Evolutionary conservation across 208 protist species (phyloP).

Genomic region (Spongospora subterranea): DNA sequence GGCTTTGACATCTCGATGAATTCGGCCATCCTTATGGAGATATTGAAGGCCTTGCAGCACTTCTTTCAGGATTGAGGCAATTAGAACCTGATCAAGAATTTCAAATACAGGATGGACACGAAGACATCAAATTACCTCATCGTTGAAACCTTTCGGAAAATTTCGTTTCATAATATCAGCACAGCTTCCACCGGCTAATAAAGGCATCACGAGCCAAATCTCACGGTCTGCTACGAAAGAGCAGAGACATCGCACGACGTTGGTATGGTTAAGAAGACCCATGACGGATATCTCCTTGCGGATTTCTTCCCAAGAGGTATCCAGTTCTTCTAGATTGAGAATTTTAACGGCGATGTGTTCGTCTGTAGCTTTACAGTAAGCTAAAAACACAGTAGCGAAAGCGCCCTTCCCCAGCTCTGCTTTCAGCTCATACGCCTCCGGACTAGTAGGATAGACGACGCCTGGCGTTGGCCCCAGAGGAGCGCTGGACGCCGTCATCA

Average conservation of each 20-base stretch:
- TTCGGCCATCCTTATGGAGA: conserved; percentile 63
- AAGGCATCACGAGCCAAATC: conserved; percentile 62
- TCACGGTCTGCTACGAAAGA: conserved; percentile 58
- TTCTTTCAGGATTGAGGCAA: conserved; percentile 66
- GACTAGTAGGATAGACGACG: conserved; percentile 24
- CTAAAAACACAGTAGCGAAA: conserved; percentile 47
- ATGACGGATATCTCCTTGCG: conserved; percentile 59
- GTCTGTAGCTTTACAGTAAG: conserved; percentile 56
- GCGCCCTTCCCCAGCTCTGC: conserved; percentile 42
- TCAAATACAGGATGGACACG: neutral
- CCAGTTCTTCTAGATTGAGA: conserved; percentile 50
- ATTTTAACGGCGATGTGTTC: conserved; percentile 55
- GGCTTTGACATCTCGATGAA: conserved; percentile 70
- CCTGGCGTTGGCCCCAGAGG: neutral
- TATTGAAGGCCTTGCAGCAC: conserved; percentile 62
- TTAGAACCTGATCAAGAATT: neutral
- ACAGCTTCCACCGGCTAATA: conserved; percentile 49
- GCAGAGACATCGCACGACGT: conserved; percentile 57
- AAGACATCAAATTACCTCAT: neutral
- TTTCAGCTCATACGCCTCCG: conserved; percentile 52
- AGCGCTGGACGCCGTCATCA: neutral
- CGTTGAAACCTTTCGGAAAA: conserved; percentile 59
- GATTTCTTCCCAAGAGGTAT: conserved; percentile 60
- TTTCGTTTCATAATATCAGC: conserved; percentile 59
- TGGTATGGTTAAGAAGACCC: conserved; percentile 60